Conservation (phyloP, 495 filamentous ascomycete species). For the Platismatia glauca region DNA sequence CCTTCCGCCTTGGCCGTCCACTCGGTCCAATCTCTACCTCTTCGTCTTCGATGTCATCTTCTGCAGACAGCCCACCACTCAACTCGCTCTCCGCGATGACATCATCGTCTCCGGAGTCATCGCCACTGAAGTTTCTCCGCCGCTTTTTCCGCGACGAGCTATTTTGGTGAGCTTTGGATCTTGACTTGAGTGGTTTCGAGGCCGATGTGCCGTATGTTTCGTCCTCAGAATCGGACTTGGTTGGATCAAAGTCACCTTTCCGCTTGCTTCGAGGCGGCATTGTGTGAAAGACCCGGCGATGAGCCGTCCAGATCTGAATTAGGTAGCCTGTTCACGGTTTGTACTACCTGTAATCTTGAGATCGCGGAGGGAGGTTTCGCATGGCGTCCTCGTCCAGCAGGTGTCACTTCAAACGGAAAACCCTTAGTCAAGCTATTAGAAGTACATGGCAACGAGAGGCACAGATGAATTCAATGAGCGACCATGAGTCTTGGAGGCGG, state of each 20-base stretch:
- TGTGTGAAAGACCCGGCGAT: background rate
- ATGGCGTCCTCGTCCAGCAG: background rate
- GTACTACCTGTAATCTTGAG: background rate
- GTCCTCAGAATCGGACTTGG: conserved; percentile 77
- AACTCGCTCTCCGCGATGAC: conserved; percentile 60
- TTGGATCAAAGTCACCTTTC: conserved; percentile 65
- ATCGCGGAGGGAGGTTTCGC: background rate
- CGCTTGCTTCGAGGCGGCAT: conserved; percentile 55
- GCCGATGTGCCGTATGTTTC: conserved; percentile 56
- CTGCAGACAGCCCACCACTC: conserved; percentile 53
- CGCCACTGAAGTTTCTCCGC: conserved; percentile 34
- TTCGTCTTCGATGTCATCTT: conserved; percentile 52
- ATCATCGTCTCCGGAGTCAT: conserved; percentile 50
- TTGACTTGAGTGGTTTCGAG: conserved; percentile 32
- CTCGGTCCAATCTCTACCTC: conserved; percentile 57
- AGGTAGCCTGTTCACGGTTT: background rate
- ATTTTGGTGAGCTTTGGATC: conserved; percentile 32
- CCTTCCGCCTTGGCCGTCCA: conserved; percentile 60
- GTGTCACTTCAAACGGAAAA: background rate
- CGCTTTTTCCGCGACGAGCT: conserved; percentile 43
- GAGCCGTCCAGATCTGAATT: background rate
- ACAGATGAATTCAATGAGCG: background rate
- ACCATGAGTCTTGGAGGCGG: background rate
- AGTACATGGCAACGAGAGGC: background rate
- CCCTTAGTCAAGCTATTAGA: background rate